Percentiles rank a stretch among this genome's conserved stretches.
These are phyloP conservation scores for Cordyceps farinosa DNA, from an alignment of 2,329 filamentous ascomycete genomes.

Conservation along the genomic window DNA sequence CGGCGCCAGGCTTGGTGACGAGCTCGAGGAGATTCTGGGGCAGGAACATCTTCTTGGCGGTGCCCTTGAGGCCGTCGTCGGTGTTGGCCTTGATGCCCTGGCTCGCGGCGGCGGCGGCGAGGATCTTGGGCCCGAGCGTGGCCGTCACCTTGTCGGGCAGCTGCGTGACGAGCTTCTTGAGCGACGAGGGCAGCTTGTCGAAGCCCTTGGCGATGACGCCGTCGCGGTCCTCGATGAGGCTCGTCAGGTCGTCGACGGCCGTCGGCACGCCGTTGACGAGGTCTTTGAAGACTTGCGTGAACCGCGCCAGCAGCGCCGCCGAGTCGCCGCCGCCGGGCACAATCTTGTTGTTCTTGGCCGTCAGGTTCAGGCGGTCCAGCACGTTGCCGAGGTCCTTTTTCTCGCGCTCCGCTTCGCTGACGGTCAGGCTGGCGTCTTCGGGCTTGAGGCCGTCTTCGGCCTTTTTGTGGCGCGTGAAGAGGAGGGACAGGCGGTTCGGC, in stretches of 20 bases:
- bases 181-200: slow-evolving; percentile 67
- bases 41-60: slow-evolving; percentile 63
- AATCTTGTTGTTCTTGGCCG: slow-evolving; percentile 78
- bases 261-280: slow-evolving; percentile 89
- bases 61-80: slow-evolving; percentile 55
- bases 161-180: slow-evolving; percentile 82
- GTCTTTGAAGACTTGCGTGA: slow-evolving; percentile 89
- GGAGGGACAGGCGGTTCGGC: slow-evolving; percentile 32
- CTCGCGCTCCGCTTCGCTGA: slow-evolving; percentile 46
- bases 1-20: slow-evolving; percentile 79
- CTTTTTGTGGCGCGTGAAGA: slow-evolving; percentile 39
- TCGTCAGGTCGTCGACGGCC: slow-evolving; percentile 81
- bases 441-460: slow-evolving; percentile 33
- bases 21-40: slow-evolving; percentile 74
- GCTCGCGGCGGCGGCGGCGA: slow-evolving; percentile 74
- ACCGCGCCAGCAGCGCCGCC: slow-evolving; percentile 70
- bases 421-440: slow-evolving; percentile 25
- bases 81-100: slow-evolving; percentile 59
- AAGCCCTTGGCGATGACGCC: slow-evolving; percentile 57
- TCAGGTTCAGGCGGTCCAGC: slow-evolving; percentile 79
- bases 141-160: slow-evolving; percentile 78
- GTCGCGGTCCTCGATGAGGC: slow-evolving; percentile 58
- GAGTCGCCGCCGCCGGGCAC: slow-evolving; percentile 83
- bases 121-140: slow-evolving; percentile 72
- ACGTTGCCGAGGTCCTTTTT: slow-evolving; percentile 72